Conservation (phyloP, 345 rosid species). For the Nasturtium officinale region DNA sequence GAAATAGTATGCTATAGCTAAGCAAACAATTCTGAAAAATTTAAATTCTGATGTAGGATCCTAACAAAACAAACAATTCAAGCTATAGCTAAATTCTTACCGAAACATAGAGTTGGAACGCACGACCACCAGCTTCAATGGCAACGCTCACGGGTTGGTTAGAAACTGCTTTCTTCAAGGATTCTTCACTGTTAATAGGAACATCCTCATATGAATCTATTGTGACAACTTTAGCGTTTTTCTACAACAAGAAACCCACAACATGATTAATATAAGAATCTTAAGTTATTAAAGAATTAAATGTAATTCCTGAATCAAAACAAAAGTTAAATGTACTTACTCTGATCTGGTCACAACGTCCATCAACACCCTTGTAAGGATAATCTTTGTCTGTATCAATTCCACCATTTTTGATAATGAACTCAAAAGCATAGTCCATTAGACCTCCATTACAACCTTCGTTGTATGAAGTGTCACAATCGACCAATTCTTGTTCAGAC, state of each 20-base stretch:
- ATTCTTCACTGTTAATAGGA: constrained; percentile 57
- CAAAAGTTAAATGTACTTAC: constrained; percentile 39
- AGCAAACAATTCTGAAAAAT: too few species aligned
- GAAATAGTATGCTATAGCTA: too few species aligned
- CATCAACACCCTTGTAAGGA: constrained; percentile 59
- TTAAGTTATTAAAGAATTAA: constrained; percentile 13
- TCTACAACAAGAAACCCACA: constrained; percentile 45
- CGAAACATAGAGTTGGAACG: constrained; percentile 60
- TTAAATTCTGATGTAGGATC: background rate
- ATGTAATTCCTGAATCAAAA: background rate
- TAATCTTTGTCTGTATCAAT: constrained; percentile 71
- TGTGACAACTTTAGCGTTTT: constrained; percentile 67
- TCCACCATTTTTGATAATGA: constrained; percentile 71
- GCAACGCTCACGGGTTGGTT: constrained; percentile 74
- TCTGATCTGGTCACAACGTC: constrained; percentile 57
- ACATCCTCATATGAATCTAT: constrained; percentile 64
- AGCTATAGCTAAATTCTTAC: background rate
- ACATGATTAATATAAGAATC: background rate
- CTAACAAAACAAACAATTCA: background rate
- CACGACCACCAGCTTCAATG: constrained; percentile 76
- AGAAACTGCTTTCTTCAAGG: constrained; percentile 68
- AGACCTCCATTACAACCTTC: constrained; percentile 88
- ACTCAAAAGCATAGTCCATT: constrained; percentile 77
- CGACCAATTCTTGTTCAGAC: constrained; percentile 85
- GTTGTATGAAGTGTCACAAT: constrained; percentile 64